phyloP scores from a whole-genome alignment of 116 monocot species.

The Thalassia testudinum region DNA sequence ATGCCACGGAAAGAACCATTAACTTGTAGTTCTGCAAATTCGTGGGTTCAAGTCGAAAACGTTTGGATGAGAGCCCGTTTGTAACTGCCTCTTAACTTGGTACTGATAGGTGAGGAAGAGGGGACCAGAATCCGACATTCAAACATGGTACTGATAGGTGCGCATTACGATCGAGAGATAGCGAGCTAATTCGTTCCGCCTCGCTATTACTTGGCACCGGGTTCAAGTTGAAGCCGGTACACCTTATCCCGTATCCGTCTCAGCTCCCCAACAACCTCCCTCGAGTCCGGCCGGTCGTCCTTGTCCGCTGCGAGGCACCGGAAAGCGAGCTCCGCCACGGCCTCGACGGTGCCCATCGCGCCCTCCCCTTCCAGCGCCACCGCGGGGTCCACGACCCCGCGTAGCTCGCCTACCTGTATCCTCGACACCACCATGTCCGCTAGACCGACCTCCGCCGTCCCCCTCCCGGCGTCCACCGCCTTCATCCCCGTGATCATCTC shows the following conservation, averaged over 20 bases:
- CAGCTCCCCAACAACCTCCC: conserved; percentile 57
- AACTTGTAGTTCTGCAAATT: no score
- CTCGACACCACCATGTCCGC: conserved; percentile 65
- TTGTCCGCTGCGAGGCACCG: conserved; percentile 64
- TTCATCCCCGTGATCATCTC: conserved; percentile 78
- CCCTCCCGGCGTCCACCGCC: conserved; percentile 65
- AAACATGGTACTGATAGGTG: no score
- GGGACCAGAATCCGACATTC: no score
- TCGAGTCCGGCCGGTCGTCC: conserved; percentile 72
- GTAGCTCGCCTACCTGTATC: conserved; percentile 53
- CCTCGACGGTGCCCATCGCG: conserved; percentile 27
- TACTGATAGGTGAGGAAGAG: no score
- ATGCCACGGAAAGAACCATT: no score
- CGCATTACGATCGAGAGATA: no score
- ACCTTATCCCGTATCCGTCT: conserved; percentile 27
- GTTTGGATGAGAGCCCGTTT: no score
- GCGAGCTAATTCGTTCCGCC: no score
- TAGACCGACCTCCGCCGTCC: conserved; percentile 50
- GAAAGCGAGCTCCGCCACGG: conserved; percentile 74
- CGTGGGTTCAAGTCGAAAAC: no score
- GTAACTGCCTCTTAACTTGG: no score
- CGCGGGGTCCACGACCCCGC: conserved; percentile 46
- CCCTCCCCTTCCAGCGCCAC: conserved; percentile 11
- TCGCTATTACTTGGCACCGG: no score
- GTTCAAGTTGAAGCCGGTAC: no score